These are phyloP conservation scores for Pachyrhizus erosus DNA, from an alignment of 306 rosid genomes.

Conservation along the genomic window DNA sequence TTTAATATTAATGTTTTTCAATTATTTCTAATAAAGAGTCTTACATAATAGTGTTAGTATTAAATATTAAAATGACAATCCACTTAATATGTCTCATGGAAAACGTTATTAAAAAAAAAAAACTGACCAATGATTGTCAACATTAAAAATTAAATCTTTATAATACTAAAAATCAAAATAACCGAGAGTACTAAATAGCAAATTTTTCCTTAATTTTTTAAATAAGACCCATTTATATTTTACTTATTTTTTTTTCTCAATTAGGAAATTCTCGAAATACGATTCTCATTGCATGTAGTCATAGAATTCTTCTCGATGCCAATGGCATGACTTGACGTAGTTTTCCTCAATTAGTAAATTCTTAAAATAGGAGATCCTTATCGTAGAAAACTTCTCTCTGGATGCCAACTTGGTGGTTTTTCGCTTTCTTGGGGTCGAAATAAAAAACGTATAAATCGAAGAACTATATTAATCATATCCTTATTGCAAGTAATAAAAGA, in stretches of 20 bases:
- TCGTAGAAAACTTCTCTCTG: neutral
- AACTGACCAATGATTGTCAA: neutral
- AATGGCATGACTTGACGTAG: no score
- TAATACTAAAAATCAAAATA: neutral
- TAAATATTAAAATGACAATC: no score
- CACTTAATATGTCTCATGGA: no score
- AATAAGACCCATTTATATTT: neutral
- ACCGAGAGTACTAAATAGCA: neutral
- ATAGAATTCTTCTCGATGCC: no score
- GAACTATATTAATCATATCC: no score
- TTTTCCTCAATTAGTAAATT: neutral
- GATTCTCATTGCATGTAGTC: no score
- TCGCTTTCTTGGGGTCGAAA: no score
- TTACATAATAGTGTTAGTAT: no score
- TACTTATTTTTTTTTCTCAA: neutral
- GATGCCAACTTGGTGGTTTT: no score
- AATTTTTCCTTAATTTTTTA: neutral
- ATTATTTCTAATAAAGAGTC: neutral
- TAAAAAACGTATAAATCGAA: no score
- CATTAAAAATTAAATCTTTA: neutral
- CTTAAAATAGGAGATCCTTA: neutral
- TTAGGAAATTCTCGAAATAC: neutral
- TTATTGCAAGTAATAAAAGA: neutral
- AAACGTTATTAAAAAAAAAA: neutral
- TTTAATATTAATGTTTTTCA: neutral